Evolutionary conservation across 1,284 basidiomycete species (phyloP).

Genomic region (Pyrrhoderma lamaoense): DNA sequence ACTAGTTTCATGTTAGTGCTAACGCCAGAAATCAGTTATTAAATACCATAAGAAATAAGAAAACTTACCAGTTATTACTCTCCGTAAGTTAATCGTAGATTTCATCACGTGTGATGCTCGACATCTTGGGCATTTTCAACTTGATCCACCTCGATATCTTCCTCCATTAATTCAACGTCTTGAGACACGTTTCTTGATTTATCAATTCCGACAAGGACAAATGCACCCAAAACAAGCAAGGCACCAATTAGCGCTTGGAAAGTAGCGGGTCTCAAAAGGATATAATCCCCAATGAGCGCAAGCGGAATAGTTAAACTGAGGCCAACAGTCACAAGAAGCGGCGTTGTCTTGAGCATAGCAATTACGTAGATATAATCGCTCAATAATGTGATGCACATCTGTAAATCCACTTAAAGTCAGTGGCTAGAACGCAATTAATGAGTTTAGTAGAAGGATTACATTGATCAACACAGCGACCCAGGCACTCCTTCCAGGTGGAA

Average conservation of each 20-base stretch:
- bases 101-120: too few relatives aligned
- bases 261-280: slow-evolving; percentile 51
- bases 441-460: slow-evolving; percentile 34
- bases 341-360: slow-evolving; percentile 97
- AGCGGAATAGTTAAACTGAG: slow-evolving; percentile 93
- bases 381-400: slow-evolving; percentile 83
- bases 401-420: slow-evolving; percentile 4
- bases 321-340: slow-evolving; percentile 88
- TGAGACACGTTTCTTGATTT: slow-evolving; percentile 32
- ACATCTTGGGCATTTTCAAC: slow-evolving; percentile 2
- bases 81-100: too few relatives aligned
- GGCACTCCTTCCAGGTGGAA: slow-evolving; percentile 56
- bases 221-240: slow-evolving; percentile 56
- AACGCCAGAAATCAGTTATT: too few relatives aligned
- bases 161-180: slow-evolving; percentile 22
- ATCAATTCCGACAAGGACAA: slow-evolving; percentile 59
- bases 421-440: not conserved
- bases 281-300: slow-evolving; percentile 74
- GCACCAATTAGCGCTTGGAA: slow-evolving; percentile 60
- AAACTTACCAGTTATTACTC: too few relatives aligned
- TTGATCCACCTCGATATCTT: slow-evolving; percentile 20
- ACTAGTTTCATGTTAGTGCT: too few relatives aligned
- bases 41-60: too few relatives aligned
- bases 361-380: slow-evolving; percentile 85
- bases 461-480: slow-evolving; percentile 72